Conservation (phyloP, 2,329 filamentous ascomycete species). For the Sordariomycetes sp. region DNA sequence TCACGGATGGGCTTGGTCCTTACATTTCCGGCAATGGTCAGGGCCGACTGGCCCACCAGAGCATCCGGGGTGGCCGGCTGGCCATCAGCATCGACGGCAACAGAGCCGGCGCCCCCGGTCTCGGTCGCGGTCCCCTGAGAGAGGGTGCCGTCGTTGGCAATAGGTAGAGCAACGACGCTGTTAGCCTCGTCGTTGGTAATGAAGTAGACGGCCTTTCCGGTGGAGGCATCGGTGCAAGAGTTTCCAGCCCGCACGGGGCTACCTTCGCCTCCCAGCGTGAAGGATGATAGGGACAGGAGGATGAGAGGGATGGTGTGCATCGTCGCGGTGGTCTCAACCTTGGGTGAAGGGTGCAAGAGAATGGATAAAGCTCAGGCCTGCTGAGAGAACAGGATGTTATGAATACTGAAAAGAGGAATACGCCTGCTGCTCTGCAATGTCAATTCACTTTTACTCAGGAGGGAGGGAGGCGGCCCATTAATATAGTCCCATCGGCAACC, state of each 20-base stretch:
- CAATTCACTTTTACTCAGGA: no score
- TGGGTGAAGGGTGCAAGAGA: background rate
- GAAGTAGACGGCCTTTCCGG: constrained; percentile 41
- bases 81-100: constrained; percentile 22
- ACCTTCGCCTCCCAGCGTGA: background rate
- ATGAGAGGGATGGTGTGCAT: background rate
- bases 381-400: background rate
- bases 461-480: no score
- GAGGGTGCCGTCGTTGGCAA: constrained; percentile 34
- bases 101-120: constrained; percentile 36
- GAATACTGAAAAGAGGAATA: background rate
- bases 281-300: background rate
- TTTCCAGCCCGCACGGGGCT: background rate
- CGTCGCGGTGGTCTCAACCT: background rate
- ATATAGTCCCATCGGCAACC: no score
- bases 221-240: background rate
- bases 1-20: constrained; percentile 9
- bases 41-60: constrained; percentile 36
- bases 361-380: background rate
- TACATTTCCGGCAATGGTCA: constrained; percentile 40
- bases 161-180: constrained; percentile 35
- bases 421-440: no score
- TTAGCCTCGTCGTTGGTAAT: constrained; percentile 41
- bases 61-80: constrained; percentile 35
- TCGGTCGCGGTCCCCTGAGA: constrained; percentile 26